These are phyloP conservation scores for Sphagnum magellanicum DNA, from an alignment of 228 moss, liverwort and hornwort genomes.

Conservation along the genomic window DNA sequence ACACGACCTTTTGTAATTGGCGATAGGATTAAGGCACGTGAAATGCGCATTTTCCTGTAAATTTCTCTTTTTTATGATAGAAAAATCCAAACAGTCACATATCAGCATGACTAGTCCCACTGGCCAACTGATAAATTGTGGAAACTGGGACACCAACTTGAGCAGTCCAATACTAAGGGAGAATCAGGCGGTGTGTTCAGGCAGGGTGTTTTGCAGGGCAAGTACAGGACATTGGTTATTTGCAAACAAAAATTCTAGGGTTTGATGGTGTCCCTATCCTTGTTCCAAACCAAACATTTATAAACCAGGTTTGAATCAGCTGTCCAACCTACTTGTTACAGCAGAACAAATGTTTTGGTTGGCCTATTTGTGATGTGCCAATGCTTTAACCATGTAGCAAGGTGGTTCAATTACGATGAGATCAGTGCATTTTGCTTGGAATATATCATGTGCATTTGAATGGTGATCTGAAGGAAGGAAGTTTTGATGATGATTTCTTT, in stretches of 20 bases:
- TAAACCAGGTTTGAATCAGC: slow-evolving; percentile 47
- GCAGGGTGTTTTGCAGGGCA: slow-evolving; percentile 63
- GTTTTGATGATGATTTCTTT: no score
- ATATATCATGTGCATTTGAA: no score
- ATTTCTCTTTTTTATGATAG: background rate
- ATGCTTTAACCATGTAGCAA: no score
- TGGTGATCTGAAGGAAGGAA: no score
- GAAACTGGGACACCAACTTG: background rate
- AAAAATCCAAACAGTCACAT: background rate
- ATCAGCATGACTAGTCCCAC: no score
- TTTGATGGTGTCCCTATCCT: slow-evolving; percentile 70
- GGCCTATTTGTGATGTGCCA: no score
- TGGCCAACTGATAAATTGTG: background rate
- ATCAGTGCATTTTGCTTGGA: no score
- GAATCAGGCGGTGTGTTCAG: slow-evolving; percentile 14
- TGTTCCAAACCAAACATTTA: slow-evolving; percentile 79
- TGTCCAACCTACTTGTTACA: no score
- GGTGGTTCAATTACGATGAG: no score
- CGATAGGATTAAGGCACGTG: slow-evolving; percentile 64
- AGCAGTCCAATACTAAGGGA: background rate
- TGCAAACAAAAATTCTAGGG: slow-evolving; percentile 60
- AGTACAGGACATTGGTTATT: slow-evolving; percentile 80
- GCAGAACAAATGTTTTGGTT: no score
- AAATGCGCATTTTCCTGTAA: no score
- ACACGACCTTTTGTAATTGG: slow-evolving; percentile 75